Base-by-base conservation (phyloP, 2,329 filamentous ascomycete species). In the Aspergillus quadrilineatus region DNA sequence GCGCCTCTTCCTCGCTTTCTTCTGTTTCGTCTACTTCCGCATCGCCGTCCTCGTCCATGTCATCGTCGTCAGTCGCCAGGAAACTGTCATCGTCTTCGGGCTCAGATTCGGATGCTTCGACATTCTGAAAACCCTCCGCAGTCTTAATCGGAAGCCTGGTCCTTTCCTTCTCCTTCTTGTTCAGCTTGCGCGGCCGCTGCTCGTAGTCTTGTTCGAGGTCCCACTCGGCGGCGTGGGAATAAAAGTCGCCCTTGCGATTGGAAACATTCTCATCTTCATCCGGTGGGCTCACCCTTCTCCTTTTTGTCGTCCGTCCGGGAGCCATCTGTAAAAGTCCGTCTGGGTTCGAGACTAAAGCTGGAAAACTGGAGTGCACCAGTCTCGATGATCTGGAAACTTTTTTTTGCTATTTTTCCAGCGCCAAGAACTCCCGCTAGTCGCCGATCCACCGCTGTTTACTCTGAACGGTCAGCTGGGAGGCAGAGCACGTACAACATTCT, bases 171-270 rank as follows among this genome's bases (percentile, higher is more conserved):
- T 83, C 82, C 72, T 91, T 90, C 73, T 89, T 90, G 69, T 85
- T 87, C 36, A 82, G 76, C 72, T 94, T 94, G 65, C 90, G 83
- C 46, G 89, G 86, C 64, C 86, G 85, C 59, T 84, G 84, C 74
- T 96, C 92, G 79, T 97, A 97, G 73, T 90, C 88, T 70, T 96
- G 89, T 77, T 96, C 94, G 48, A 96, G 82, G 68, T 96, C 86
- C 92, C 93, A 97, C 74, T 86, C 87, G 57, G 89, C 82, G 5
- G 89, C 90, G 67, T 85, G 87, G 66, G 85, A 84, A 76, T 90
- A 83, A 72, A 92, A 92, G 53, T 83, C 82, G 37, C 50, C 46
- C 22, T 53, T 14, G 10, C 34, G 8, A 14, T 56, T 37, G 4
- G 69, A 67, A 10, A 53, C 53, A 55, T 66, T 62, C 22, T 60